Percentiles rank a stretch among this genome's conserved stretches.
phyloP scores from a whole-genome alignment of 148 eudicot genomes.

The Cornus florida region DNA sequence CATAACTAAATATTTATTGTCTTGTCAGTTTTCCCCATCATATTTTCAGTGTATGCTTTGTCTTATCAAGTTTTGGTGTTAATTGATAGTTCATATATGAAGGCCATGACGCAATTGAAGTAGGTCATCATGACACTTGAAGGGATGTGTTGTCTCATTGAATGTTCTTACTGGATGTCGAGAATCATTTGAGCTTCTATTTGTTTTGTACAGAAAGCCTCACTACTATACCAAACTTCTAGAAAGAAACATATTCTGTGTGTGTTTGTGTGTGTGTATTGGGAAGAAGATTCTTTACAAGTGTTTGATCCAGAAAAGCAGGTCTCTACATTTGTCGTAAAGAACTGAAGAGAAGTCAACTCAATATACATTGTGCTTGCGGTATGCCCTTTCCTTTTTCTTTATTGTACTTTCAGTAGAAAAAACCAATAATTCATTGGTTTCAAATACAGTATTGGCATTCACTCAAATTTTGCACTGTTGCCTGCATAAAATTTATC shows the following conservation, averaged over 20 bases:
- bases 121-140: not conserved
- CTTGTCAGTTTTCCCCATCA: not conserved
- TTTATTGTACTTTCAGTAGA: no score
- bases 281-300: not conserved
- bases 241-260: no score
- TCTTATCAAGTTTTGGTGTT: not conserved
- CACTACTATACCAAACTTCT: not conserved
- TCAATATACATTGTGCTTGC: not conserved
- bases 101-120: not conserved
- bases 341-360: not conserved
- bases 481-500: no score
- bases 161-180: not conserved
- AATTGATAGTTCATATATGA: not conserved
- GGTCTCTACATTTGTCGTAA: not conserved
- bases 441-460: no score
- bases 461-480: no score
- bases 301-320: not conserved
- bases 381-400: not conserved
- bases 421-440: no score
- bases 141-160: not conserved
- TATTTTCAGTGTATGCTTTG: not conserved
- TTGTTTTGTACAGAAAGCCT: not conserved
- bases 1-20: not conserved
- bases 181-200: not conserved
- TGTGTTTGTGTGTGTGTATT: no score